A percentile compares a stretch with the other conserved stretches of the same genome.
Evolutionary conservation across 73 alveolate species (phyloP).

Genomic region (Paramecium octaurelia): DNA sequence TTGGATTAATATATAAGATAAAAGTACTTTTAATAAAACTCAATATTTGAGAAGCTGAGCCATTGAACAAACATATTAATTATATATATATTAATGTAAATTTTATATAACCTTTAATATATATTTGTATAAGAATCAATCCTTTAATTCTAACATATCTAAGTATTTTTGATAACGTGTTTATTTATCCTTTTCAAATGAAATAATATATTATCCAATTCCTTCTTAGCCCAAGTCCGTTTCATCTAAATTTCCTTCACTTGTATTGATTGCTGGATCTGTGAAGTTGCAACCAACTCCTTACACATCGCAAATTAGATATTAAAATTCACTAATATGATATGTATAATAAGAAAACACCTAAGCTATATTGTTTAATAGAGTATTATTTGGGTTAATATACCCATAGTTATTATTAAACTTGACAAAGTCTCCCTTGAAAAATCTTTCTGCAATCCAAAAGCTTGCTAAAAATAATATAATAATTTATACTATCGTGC

Average conservation of each 20-base stretch:
- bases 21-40: too few relatives aligned
- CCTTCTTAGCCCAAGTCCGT: slow-evolving; percentile 1
- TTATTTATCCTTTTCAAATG: neutral
- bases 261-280: slow-evolving; percentile 20
- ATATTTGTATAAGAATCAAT: neutral
- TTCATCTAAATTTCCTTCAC: neutral
- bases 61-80: too few relatives aligned
- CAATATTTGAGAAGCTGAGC: too few relatives aligned
- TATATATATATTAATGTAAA: too few relatives aligned
- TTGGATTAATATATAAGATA: too few relatives aligned
- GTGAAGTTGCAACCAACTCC: slow-evolving; percentile 23
- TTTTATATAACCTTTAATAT: too few relatives aligned
- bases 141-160: neutral
- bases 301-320: neutral
- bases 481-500: neutral
- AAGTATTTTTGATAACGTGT: neutral
- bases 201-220: neutral
- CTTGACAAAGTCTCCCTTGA: neutral
- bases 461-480: neutral
- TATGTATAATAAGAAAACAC: neutral
- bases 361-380: neutral
- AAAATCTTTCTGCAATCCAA: slow-evolving; percentile 49
- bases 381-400: neutral
- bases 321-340: neutral
- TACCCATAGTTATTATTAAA: neutral